Percentiles rank a stretch among this genome's conserved stretches.
phyloP scores from a whole-genome alignment of 768 basidiomycete genomes.

The Panus rudis region DNA sequence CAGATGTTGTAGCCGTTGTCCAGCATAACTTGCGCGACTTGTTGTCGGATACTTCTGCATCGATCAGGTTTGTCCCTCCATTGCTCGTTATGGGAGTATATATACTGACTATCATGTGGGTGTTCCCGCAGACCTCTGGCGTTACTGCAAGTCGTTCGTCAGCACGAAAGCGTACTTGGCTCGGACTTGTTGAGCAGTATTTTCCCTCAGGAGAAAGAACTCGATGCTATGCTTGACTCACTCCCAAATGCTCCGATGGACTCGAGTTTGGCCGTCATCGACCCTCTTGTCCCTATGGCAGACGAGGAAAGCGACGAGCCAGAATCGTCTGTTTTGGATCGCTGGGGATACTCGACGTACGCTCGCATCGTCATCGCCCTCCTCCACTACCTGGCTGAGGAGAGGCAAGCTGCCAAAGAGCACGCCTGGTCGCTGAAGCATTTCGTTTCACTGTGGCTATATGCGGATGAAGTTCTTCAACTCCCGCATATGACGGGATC shows the following conservation, averaged over 20 bases:
- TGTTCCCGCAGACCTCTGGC: slow-evolving; percentile 18
- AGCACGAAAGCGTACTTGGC: slow-evolving; percentile 29
- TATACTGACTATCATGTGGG: slow-evolving; percentile 12
- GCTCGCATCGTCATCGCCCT: slow-evolving; percentile 55
- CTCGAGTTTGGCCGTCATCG: slow-evolving; percentile 50
- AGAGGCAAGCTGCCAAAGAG: slow-evolving; percentile 52
- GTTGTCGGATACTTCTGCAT: slow-evolving; percentile 30
- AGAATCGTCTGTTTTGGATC: slow-evolving; percentile 30
- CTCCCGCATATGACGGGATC: slow-evolving; percentile 43
- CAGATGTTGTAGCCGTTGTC: slow-evolving; percentile 27
- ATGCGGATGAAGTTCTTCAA: slow-evolving; percentile 54
- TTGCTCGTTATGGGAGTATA: neutral
- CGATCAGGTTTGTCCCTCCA: slow-evolving; percentile 24
- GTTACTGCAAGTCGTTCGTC: slow-evolving; percentile 16
- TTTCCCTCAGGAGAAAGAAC: slow-evolving; percentile 40
- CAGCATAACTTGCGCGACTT: slow-evolving; percentile 36
- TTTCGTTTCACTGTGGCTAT: slow-evolving; percentile 53
- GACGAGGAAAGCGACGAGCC: slow-evolving; percentile 7
- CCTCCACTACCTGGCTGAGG: slow-evolving; percentile 44
- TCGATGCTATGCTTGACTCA: slow-evolving; percentile 36
- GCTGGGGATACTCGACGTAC: slow-evolving; percentile 52
- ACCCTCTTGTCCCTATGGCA: slow-evolving; percentile 43
- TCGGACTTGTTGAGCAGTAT: slow-evolving; percentile 41
- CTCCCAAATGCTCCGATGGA: slow-evolving; percentile 43
- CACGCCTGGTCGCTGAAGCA: slow-evolving; percentile 68